These are phyloP conservation scores for Ambrosiella xylebori DNA, from an alignment of 2,329 filamentous ascomycete genomes.

Conservation along the genomic window DNA sequence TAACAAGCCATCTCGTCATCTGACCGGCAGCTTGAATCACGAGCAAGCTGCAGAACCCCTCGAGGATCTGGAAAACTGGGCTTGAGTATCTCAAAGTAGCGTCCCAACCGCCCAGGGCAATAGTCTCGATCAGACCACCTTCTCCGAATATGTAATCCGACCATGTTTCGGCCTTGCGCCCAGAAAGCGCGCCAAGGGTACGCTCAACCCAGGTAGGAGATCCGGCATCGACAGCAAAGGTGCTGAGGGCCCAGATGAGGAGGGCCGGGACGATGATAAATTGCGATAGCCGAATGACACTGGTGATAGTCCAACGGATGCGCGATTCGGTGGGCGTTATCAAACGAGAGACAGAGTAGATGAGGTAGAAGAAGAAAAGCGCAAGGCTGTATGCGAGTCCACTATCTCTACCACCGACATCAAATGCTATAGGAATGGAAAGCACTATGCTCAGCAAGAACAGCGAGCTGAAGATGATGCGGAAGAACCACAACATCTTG, in stretches of 20 bases:
- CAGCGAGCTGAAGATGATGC: conserved; percentile 59
- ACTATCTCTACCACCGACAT: conserved; percentile 88
- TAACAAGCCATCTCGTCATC: conserved; percentile 88
- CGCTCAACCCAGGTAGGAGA: conserved; percentile 64
- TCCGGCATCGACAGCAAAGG: conserved; percentile 80
- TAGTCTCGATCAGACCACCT: conserved; percentile 61
- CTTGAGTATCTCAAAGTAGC: conserved; percentile 76
- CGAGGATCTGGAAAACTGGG: conserved; percentile 81
- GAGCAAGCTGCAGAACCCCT: conserved; percentile 90
- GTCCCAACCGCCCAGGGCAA: conserved; percentile 77
- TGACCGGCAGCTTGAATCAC: conserved; percentile 92
- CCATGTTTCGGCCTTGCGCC: conserved; percentile 46
- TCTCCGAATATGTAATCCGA: conserved; percentile 79
- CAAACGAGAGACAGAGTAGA: conserved; percentile 67
- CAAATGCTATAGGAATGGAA: conserved; percentile 91
- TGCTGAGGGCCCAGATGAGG: conserved; percentile 87
- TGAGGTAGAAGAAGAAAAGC: conserved; percentile 77
- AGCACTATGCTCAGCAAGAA: conserved; percentile 88
- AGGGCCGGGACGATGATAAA: conserved; percentile 73
- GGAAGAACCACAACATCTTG: conserved; percentile 68
- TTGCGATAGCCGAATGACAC: conserved; percentile 57
- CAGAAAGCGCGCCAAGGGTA: conserved; percentile 51
- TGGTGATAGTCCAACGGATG: conserved; percentile 53
- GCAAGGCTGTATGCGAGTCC: conserved; percentile 86
- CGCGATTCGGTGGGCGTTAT: conserved; percentile 63